Evolutionary conservation across 192 early-diverging fungal genomes (phyloP), one percentile per base, ranked within the genome.

Genomic region (Umbelopsis ramanniana): DNA sequence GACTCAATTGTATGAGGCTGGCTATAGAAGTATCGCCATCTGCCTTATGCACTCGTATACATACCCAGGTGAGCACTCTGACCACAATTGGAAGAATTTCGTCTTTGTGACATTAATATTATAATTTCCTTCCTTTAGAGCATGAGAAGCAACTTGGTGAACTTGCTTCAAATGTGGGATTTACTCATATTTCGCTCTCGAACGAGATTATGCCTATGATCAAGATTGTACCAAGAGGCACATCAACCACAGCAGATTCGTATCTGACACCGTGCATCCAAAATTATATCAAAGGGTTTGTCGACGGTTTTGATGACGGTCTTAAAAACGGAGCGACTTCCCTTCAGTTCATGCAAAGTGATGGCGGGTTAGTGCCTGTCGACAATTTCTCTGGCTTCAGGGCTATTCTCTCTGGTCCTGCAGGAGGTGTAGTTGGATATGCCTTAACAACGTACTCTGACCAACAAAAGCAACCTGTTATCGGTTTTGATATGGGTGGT

Each of bases 401-500:
- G 15, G 96, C 96, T 2, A 96, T 99, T 50, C 84, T 98, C n/a
- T 95, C 93, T 15, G 92, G 97, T 1, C 96, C 97, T 14, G 97
- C 97, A 0, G 97, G 90, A 22, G 97, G 97, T 17, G 96, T 99
- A 24, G 95, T 99, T 22, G 97, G 87, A 0, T 86, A 86, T 57
- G 87, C 81, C 8, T 79, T 85, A 71, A 88, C 87, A 1, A 83
- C 79, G 0, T 88, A 73, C 67, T 79, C 81, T 50, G 69, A 79
- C 24, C 81, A 87, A 48, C 55, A 79, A 26, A 69, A 82, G 15
- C 74, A 79, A 1, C 88, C 93, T 0, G 90, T 97, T 17, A 95
- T 99, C 73, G 97, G 96, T 6, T 99, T 99, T 74, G 97, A 98
- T 82, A 98, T 97, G 97, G 96, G 95, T 29, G 95, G 94, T 19